Percentiles rank a stretch among this genome's conserved stretches.
These are phyloP conservation scores for Pestalotiopsis sp. DNA, from an alignment of 2,329 filamentous ascomycete species.

Conservation along the genomic window DNA sequence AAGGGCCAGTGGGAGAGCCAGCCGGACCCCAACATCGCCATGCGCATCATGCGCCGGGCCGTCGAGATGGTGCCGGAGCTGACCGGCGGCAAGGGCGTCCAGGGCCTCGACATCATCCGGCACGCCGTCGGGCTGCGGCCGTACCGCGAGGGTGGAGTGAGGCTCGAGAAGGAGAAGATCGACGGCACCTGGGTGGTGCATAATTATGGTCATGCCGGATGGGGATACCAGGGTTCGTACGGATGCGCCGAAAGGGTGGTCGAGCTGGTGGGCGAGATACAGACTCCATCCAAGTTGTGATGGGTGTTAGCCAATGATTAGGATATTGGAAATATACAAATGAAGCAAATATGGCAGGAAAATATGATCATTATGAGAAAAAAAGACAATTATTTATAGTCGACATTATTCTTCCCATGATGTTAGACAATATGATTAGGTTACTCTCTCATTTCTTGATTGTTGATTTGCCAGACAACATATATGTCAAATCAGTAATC, in stretches of 20 bases:
- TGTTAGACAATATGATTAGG: too few species aligned
- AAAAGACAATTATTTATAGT: too few species aligned
- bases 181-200: slow-evolving; percentile 72
- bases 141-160: slow-evolving; percentile 70
- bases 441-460: too few species aligned
- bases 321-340: too few species aligned
- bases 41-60: slow-evolving; percentile 81
- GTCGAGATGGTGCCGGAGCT: slow-evolving; percentile 67
- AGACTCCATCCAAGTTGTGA: slow-evolving; percentile 29
- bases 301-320: background rate
- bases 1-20: slow-evolving; percentile 78
- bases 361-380: too few species aligned
- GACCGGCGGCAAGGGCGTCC: slow-evolving; percentile 67
- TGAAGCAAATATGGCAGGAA: too few species aligned
- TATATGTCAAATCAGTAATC: too few species aligned
- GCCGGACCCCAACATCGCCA: slow-evolving; percentile 78
- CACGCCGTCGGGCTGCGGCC: slow-evolving; percentile 85
- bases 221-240: slow-evolving; percentile 73
- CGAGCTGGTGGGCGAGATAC: slow-evolving; percentile 67
- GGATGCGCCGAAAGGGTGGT: slow-evolving; percentile 71
- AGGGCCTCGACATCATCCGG: slow-evolving; percentile 74
- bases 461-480: too few species aligned
- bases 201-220: slow-evolving; percentile 79
- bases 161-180: slow-evolving; percentile 74
- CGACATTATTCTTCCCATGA: too few species aligned